These are phyloP conservation scores for Fusarium hostae DNA, from an alignment of 2,329 filamentous ascomycete species.

Conservation along the genomic window DNA sequence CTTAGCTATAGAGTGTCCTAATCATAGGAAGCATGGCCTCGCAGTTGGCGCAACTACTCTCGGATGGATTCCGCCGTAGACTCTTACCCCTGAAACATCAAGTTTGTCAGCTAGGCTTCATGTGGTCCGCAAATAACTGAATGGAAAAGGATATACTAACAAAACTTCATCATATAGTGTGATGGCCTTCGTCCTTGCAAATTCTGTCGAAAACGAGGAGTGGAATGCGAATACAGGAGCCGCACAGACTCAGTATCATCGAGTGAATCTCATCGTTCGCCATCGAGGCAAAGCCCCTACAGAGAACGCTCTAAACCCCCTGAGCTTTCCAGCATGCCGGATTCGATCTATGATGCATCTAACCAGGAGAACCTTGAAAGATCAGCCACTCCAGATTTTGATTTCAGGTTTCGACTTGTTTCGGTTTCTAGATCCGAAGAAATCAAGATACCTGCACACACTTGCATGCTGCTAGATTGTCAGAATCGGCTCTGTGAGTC, in stretches of 20 bases:
- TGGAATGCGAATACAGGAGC: constrained; percentile 16
- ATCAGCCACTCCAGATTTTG: not conserved
- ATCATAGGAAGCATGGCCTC: too few relatives aligned
- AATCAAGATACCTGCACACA: constrained; percentile 63
- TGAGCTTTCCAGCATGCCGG: not conserved
- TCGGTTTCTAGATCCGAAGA: constrained; percentile 59
- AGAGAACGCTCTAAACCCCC: not conserved
- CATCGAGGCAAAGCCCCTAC: not conserved
- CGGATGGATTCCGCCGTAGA: too few relatives aligned
- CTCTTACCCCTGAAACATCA: not conserved
- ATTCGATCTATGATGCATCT: not conserved
- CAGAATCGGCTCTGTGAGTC: constrained; percentile 66
- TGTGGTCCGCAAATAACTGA: not conserved
- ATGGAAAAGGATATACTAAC: constrained; percentile 2
- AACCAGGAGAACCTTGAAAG: not conserved
- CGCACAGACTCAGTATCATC: not conserved
- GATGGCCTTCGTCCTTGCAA: constrained; percentile 68
- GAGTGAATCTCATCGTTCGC: not conserved
- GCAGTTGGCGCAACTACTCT: not conserved
- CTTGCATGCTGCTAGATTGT: constrained; percentile 69
- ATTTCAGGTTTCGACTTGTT: not conserved
- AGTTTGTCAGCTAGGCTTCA: not conserved
- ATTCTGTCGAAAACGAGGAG: constrained; percentile 61
- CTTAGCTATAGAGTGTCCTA: not conserved
- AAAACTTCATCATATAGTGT: constrained; percentile 56